Conservation (phyloP, 1,284 basidiomycete species). For the Trametes polyzona region DNA sequence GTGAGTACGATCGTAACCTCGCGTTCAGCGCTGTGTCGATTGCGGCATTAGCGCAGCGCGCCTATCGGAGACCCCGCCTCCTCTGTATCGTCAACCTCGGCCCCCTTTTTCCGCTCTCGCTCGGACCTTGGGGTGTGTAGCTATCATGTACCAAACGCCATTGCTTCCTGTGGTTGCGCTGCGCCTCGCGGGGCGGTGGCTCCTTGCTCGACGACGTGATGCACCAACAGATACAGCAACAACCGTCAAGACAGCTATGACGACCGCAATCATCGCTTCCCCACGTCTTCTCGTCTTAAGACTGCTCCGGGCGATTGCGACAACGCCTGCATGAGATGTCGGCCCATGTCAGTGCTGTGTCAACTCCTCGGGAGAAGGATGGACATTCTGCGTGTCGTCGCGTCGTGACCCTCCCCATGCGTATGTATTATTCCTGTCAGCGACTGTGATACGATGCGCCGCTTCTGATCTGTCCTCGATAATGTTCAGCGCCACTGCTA, state of each 20-base stretch:
- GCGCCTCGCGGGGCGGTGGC: slow-evolving; percentile 17
- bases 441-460: not conserved
- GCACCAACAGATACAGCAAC: slow-evolving; percentile 10
- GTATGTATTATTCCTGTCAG: not conserved
- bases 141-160: not conserved
- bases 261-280: slow-evolving; percentile 19
- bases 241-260: slow-evolving; percentile 22
- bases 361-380: not conserved
- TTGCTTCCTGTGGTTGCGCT: not conserved
- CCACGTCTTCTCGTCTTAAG: slow-evolving; percentile 6
- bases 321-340: not conserved
- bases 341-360: slow-evolving; percentile 3
- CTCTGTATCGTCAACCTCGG: not conserved
- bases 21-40: no score
- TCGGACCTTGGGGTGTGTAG: not conserved
- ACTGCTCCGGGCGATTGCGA: slow-evolving; percentile 3
- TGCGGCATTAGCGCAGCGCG: not conserved
- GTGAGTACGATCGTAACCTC: no score
- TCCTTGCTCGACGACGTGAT: slow-evolving; percentile 17
- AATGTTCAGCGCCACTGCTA: not conserved
- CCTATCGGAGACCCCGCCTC: not conserved
- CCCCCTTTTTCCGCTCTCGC: not conserved
- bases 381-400: not conserved
- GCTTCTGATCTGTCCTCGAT: slow-evolving; percentile 1
- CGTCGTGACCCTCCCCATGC: not conserved